Evolutionary conservation across 345 rosid genomes (phyloP).

Genomic region (Syzygium aqueum): DNA sequence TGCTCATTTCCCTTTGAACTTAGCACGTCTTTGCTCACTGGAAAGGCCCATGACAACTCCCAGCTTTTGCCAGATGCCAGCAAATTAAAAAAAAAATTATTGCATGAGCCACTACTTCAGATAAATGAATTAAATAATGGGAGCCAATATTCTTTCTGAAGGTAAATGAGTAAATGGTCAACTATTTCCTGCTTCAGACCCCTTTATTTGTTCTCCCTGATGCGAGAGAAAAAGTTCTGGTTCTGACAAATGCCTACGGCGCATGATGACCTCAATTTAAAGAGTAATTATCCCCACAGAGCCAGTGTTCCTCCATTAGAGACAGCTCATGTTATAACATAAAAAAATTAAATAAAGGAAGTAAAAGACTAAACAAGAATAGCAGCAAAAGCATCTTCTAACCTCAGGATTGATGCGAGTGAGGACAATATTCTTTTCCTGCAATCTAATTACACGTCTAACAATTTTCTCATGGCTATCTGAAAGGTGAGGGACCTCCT

Average conservation of each 20-base stretch:
- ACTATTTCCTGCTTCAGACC: background rate
- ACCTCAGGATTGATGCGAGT: constrained; percentile 99
- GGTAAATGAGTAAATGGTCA: background rate
- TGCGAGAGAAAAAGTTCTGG: background rate
- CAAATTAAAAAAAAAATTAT: background rate
- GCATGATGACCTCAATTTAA: background rate
- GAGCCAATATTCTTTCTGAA: background rate
- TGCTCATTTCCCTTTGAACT: background rate
- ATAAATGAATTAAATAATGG: background rate
- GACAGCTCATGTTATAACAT: background rate
- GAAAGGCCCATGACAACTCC: background rate
- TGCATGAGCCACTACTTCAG: background rate
- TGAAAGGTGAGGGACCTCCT: constrained; percentile 57
- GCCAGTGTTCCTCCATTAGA: background rate
- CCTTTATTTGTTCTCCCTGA: background rate
- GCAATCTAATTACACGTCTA: constrained; percentile 85
- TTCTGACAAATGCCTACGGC: background rate
- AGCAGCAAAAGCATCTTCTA: constrained; percentile 3
- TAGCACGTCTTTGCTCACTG: background rate
- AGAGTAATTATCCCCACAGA: background rate
- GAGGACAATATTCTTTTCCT: constrained; percentile 62
- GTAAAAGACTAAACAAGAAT: background rate
- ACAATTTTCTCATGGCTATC: constrained; percentile 52
- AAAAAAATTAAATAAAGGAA: background rate
- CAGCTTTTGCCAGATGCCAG: background rate